A percentile compares a stretch with the other conserved stretches of the same genome.
Conservation (phyloP, 768 basidiomycete species). For the Mrakia hoshinonis region DNA sequence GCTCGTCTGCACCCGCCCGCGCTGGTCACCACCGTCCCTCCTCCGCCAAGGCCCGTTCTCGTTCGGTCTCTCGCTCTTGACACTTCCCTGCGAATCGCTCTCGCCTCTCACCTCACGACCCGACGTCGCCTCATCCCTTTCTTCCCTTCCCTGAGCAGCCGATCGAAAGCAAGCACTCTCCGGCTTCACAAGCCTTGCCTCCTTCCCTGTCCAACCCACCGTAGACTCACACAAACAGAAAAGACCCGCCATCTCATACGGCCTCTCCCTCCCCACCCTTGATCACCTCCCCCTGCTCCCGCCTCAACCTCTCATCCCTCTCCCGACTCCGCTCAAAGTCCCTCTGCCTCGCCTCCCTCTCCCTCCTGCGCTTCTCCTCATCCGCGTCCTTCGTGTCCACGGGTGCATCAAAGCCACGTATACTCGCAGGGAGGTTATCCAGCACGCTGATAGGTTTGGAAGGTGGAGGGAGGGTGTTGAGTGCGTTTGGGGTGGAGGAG, state of each 20-base stretch:
- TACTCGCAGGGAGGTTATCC: not conserved
- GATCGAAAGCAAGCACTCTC: too few species aligned
- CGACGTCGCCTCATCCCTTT: too few species aligned
- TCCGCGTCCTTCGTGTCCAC: not conserved
- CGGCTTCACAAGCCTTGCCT: too few species aligned
- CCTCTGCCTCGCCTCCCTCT: not conserved
- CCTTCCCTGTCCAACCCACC: too few species aligned
- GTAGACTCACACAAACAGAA: too few species aligned
- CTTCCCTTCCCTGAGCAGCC: too few species aligned
- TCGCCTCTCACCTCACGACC: too few species aligned
- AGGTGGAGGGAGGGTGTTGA: not conserved
- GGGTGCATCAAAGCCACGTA: not conserved
- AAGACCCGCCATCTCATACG: not conserved
- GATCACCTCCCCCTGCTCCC: not conserved
- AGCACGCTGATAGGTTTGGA: not conserved
- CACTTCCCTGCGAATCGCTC: too few species aligned
- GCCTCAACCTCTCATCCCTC: not conserved
- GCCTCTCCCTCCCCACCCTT: not conserved
- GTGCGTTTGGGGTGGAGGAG: not conserved
- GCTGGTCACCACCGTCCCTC: too few species aligned
- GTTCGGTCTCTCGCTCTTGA: too few species aligned
- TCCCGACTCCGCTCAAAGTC: conserved; percentile 7
- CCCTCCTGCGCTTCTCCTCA: not conserved
- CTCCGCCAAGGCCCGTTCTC: too few species aligned
- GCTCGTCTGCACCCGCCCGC: too few species aligned